Evolutionary conservation across 306 rosid genomes (phyloP).

Genomic region (Rosa rugosa): DNA sequence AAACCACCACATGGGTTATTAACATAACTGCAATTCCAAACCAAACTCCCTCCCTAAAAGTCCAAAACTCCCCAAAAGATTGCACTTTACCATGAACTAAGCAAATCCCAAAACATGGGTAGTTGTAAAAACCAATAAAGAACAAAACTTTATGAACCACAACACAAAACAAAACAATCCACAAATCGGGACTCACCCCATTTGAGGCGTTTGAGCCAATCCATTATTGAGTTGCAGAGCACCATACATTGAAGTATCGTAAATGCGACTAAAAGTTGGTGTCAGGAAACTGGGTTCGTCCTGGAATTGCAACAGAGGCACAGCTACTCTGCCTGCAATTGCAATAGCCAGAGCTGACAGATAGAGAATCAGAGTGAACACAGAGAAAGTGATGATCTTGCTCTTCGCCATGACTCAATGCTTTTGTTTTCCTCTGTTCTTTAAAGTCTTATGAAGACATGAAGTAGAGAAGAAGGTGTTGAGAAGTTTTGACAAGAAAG

Average conservation of each 20-base stretch:
- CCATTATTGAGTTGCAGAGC: conserved; percentile 67
- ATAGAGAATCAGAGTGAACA: conserved; percentile 25
- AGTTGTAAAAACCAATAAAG: background rate
- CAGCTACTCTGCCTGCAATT: conserved; percentile 35
- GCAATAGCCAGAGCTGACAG: conserved; percentile 35
- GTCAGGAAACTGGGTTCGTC: conserved; percentile 46
- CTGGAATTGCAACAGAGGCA: conserved; percentile 46
- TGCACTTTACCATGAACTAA: background rate
- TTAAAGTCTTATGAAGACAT: background rate
- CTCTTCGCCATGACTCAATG: conserved; percentile 46
- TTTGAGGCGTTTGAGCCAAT: conserved; percentile 86
- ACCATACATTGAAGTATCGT: conserved; percentile 83
- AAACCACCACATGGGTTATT: background rate
- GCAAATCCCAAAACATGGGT: background rate
- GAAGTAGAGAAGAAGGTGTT: background rate
- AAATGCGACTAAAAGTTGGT: conserved; percentile 50
- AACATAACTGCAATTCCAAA: background rate
- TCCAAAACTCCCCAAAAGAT: background rate
- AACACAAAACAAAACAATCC: background rate
- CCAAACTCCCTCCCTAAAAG: background rate
- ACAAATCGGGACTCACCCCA: conserved; percentile 62
- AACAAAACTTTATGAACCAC: background rate
- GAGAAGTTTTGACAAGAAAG: background rate
- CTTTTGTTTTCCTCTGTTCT: background rate
- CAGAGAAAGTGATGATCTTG: conserved; percentile 22